A percentile compares a stretch with the other conserved stretches of the same genome.
Evolutionary conservation across 768 basidiomycete genomes (phyloP).

Genomic region (Termitomyces heimii): DNA sequence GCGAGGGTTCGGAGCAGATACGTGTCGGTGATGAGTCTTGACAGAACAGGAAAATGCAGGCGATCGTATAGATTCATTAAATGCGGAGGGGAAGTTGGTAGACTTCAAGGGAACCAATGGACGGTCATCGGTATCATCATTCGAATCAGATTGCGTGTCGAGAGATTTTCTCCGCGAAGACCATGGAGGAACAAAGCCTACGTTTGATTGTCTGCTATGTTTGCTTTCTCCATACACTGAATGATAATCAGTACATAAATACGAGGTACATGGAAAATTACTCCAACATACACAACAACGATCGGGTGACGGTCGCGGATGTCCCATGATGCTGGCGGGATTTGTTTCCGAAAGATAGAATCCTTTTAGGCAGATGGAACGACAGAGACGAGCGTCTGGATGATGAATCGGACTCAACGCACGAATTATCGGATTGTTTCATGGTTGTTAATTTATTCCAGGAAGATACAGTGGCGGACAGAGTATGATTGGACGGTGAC

Average conservation of each 20-base stretch:
- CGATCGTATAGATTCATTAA: slow-evolving; percentile 13
- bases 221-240: slow-evolving; percentile 3
- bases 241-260: neutral
- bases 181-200: slow-evolving; percentile 7
- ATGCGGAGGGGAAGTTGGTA: neutral
- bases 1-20: slow-evolving; percentile 22
- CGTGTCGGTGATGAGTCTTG: slow-evolving; percentile 23
- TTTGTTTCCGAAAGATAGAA: slow-evolving; percentile 11
- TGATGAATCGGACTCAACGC: slow-evolving; percentile 15
- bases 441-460: neutral
- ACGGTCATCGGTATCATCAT: slow-evolving; percentile 8
- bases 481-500: neutral
- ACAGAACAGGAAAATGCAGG: slow-evolving; percentile 17
- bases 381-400: slow-evolving; percentile 16
- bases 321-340: slow-evolving; percentile 4
- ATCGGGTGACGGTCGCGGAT: neutral
- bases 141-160: neutral
- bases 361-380: slow-evolving; percentile 11
- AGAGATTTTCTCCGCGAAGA: slow-evolving; percentile 7
- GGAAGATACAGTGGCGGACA: neutral
- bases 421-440: slow-evolving; percentile 12
- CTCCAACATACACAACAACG: neutral
- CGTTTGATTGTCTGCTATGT: slow-evolving; percentile 1
- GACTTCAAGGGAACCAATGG: slow-evolving; percentile 16
- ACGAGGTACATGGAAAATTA: neutral